Evolutionary conservation across 768 basidiomycete genomes (phyloP).

Genomic region (Kwoniella europaea): DNA sequence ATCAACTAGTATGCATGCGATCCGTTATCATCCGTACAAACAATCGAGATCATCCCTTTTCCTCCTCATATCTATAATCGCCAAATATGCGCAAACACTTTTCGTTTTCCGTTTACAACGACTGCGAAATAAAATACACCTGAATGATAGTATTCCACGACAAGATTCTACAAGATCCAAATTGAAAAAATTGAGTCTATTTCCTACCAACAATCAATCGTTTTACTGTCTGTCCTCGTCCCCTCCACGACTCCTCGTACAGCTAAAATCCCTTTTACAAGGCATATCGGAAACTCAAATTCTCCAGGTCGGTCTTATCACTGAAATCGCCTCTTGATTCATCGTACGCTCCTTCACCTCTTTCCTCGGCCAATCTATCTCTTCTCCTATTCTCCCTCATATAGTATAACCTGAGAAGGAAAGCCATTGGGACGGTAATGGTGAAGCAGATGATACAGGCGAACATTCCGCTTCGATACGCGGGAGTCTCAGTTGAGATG

Average conservation of each 20-base stretch:
- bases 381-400: conserved; percentile 24
- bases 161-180: background rate
- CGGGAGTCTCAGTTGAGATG: conserved; percentile 36
- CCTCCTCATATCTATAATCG: too few relatives aligned
- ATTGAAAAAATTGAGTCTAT: background rate
- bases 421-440: conserved; percentile 24
- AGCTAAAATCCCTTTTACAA: conserved; percentile 13
- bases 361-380: conserved; percentile 18
- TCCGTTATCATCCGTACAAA: too few relatives aligned
- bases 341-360: conserved; percentile 14
- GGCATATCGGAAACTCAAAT: conserved; percentile 28
- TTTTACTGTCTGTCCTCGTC: too few relatives aligned
- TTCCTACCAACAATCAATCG: background rate
- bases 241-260: too few relatives aligned
- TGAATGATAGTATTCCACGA: too few relatives aligned
- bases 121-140: too few relatives aligned
- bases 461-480: conserved; percentile 39
- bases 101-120: too few relatives aligned
- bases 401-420: conserved; percentile 30
- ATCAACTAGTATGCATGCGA: too few relatives aligned
- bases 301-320: conserved; percentile 30
- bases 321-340: conserved; percentile 20
- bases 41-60: too few relatives aligned
- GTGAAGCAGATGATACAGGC: conserved; percentile 36
- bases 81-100: too few relatives aligned